Conservation (phyloP, 2,329 filamentous ascomycete genomes). For the Xenosphaeropsis pyriputrescens region DNA sequence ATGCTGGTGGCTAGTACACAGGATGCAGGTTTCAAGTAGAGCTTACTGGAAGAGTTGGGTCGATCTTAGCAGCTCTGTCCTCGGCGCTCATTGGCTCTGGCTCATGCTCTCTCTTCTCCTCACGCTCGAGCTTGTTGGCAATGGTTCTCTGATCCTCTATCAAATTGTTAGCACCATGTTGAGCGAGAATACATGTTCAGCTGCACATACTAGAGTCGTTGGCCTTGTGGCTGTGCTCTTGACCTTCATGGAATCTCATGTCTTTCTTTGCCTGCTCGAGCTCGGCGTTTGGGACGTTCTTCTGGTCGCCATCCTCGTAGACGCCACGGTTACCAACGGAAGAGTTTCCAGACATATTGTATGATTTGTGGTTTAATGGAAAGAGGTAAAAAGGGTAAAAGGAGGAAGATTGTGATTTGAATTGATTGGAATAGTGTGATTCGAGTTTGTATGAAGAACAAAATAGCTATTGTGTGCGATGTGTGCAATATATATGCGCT, state of each 20-base stretch:
- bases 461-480: not conserved
- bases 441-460: not conserved
- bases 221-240: conserved; percentile 50
- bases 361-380: no score
- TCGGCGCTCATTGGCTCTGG: not conserved
- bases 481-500: no score
- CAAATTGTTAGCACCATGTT: not conserved
- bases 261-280: conserved; percentile 30
- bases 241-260: conserved; percentile 57
- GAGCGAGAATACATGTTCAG: not conserved
- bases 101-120: conserved; percentile 26
- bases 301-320: conserved; percentile 70
- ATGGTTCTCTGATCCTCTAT: conserved; percentile 58
- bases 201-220: conserved; percentile 53
- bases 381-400: not conserved
- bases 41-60: conserved; percentile 43
- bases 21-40: conserved; percentile 12
- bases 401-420: not conserved
- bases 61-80: conserved; percentile 12
- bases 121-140: conserved; percentile 54
- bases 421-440: not conserved
- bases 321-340: conserved; percentile 46
- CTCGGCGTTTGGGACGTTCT: conserved; percentile 40
- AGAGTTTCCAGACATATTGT: conserved; percentile 6
- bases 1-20: not conserved